These are phyloP conservation scores for Adansonia grandidieri DNA, from an alignment of 441 rosid genomes.

Conservation along the genomic window DNA sequence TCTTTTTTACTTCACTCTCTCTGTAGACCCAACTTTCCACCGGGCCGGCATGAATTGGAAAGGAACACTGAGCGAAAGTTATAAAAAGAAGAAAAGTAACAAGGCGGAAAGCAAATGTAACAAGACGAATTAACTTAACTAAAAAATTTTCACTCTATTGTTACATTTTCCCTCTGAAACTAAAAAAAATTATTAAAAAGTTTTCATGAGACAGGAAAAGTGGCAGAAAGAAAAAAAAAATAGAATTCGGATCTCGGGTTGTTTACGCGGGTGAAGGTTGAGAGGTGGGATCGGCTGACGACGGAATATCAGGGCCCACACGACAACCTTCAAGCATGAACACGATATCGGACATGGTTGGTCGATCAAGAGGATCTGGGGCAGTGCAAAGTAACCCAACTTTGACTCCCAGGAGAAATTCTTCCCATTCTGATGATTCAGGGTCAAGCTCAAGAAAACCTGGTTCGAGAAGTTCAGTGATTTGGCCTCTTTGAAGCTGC, in stretches of 20 bases:
- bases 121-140: constrained; percentile 1
- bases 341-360: constrained; percentile 84
- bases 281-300: constrained; percentile 85
- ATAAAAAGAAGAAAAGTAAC: constrained; percentile 24
- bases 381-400: constrained; percentile 96
- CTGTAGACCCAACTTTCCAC: constrained; percentile 24
- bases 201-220: constrained; percentile 18
- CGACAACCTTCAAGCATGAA: constrained; percentile 99
- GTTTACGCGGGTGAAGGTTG: constrained; percentile 76
- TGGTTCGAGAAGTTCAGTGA: constrained; percentile 83
- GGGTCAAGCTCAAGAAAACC: constrained; percentile 96
- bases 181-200: constrained; percentile 23
- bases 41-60: constrained; percentile 33
- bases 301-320: constrained; percentile 82
- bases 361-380: constrained; percentile 87
- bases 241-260: constrained; percentile 22
- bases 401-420: constrained; percentile 89
- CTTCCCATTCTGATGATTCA: constrained; percentile 99
- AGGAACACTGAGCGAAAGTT: constrained; percentile 18
- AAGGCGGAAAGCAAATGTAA: neutral
- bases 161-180: constrained; percentile 30
- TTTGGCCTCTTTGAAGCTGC: constrained; percentile 89
- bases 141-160: constrained; percentile 20
- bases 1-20: neutral
- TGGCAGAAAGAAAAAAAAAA: constrained; percentile 14